Evolutionary conservation across 768 basidiomycete genomes (phyloP), one percentile per base, ranked within the genome.

Genomic region (Mycena leptocephala): DNA sequence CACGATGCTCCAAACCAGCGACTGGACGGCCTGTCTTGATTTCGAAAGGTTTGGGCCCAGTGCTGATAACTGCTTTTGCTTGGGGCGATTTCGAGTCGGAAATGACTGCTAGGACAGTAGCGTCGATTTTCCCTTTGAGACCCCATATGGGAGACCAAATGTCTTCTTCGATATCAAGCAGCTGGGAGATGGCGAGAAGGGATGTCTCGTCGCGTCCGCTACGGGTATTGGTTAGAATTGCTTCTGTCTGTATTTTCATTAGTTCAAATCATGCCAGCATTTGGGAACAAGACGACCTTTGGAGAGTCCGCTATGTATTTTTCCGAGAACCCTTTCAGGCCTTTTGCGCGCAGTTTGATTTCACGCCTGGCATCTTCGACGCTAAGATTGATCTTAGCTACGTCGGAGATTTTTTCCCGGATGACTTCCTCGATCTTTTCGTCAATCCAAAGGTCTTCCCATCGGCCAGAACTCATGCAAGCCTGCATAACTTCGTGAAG

Each of bases 71-170:
- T 76, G 79, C 85, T 71, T 67, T 78, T 69, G 6, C 79, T 43
- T 22, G 68, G 63, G 72, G 51, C 71, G 81, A 74, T 81, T 82
- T 87, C 32, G 83, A 84, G 66, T 93, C 92, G 9, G 89, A 83
- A 55, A 97, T 89, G 37, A 92, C 83, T 0, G 92, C 92, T 76
- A 95, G 89, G 2, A 99, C 92, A 2, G 95, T 96, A 2, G 95
- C 98, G 79, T 99, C 98, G 26, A 99, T 87, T 85, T 99, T 99
- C 28, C 98, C 98, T 83, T 97, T 98, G 41, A 99, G 87, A 1
- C 98, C 98, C 80, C 96, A 98, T 2, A 92, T 94, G 0, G 98
- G 98, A 0, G 96, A 97, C 95, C 96, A 98, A 77, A 99, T 98
- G 78, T 99, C 97, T 82, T 99, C 98, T 86, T 99, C 98, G 51